Evolutionary conservation across 148 eudicot genomes (phyloP).

Genomic region (Rhododendron ferrugineum): DNA sequence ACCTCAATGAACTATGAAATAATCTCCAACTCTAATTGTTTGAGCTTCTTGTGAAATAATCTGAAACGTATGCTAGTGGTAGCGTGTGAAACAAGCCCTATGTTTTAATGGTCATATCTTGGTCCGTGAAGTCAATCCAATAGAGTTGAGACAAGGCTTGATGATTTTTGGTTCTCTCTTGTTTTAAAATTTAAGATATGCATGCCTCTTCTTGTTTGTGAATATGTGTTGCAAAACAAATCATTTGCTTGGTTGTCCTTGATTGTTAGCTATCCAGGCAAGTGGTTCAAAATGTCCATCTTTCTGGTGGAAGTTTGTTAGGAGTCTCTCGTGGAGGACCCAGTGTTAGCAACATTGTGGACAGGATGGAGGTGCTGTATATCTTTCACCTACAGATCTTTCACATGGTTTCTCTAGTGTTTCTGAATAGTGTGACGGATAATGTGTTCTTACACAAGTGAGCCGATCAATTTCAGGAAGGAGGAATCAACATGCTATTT

Average conservation of each 20-base stretch:
- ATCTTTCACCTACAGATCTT: neutral
- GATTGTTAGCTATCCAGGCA: constrained; percentile 68
- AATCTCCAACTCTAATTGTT: neutral
- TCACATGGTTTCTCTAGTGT: neutral
- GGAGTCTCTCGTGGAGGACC: constrained; percentile 99
- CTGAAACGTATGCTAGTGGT: neutral
- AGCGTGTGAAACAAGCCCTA: neutral
- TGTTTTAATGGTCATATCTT: neutral
- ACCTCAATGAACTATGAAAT: neutral
- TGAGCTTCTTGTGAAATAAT: constrained; percentile 8
- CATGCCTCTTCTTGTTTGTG: neutral
- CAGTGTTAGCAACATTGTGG: constrained; percentile 69
- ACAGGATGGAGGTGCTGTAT: constrained; percentile 70
- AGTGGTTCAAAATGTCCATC: constrained; percentile 93
- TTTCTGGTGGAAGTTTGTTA: constrained; percentile 94
- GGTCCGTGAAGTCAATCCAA: neutral
- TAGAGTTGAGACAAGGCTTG: neutral
- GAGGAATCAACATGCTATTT: constrained; percentile 96
- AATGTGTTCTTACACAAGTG: neutral
- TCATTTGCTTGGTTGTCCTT: constrained; percentile 2
- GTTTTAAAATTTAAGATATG: neutral
- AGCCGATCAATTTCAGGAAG: constrained; percentile 50
- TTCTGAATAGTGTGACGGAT: neutral
- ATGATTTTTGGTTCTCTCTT: neutral
- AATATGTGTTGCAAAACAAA: neutral